Evolutionary conservation across 192 early-diverging fungal genomes (phyloP), one percentile per base, ranked within the genome.

Genomic region (Linnemannia hyalina): DNA sequence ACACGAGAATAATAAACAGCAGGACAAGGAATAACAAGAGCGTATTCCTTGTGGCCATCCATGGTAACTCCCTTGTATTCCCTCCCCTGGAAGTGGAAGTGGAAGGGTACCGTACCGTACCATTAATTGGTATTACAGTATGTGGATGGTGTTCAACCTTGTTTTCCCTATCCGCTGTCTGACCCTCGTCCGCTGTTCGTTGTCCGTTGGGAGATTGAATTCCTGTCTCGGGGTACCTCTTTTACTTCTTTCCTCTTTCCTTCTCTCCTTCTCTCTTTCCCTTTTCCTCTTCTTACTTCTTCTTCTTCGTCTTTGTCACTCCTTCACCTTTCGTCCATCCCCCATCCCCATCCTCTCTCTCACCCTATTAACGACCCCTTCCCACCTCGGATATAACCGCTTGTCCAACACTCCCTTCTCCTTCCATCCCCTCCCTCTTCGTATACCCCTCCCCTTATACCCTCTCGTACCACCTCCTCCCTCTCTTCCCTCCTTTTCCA

Each of bases 261-360:
- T 20, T 71, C 68, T 23, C 4, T 70, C 47, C 68, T 20, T 71
- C 68, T 23, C 4, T 65, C 74, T 55, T 20, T 76, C 38, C 44
- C 54, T 15, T 46, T 20, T 36, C 40, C 44, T 63, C 49, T 18
- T 44, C 32, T 9, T 15, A 35, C 68, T 54, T 38, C 38, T 40
- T 11, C 16, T 35, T 44, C 38, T 44, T 63, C 36, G 44, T 71
- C 47, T n/a, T 77, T 47, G 32, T 76, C 70, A 52, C 60, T 70
- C 65, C 40, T 11, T 52, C 60, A 40, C 52, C 49, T 54, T 49
- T 79, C 42, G 71, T 57, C 10, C 38, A 60, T 75, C 74, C 63
- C 18, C 38, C 35, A 52, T 73, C 38, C 15, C 35, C 74, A 38
- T 76, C 68, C 73, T 41, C 57, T 40, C 36, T 29, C 15, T 47